phyloP scores from a whole-genome alignment of 1,139 yeast species.

The Saccharomyces hybrid region DNA sequence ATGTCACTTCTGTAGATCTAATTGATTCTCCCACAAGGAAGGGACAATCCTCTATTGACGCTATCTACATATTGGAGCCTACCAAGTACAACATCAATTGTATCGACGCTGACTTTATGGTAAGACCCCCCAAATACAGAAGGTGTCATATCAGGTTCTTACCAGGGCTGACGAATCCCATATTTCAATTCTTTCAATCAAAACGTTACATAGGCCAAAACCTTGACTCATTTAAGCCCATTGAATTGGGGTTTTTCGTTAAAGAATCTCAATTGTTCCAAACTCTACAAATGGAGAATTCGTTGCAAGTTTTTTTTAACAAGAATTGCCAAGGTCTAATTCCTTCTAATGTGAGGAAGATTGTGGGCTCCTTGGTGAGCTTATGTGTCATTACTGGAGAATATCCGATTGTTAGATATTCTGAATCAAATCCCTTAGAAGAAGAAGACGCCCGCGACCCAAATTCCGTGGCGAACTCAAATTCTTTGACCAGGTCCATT shows the following conservation, averaged over 20 bases:
- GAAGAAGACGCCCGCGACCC: conserved; percentile 20
- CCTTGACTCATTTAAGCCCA: conserved; percentile 31
- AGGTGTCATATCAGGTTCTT: conserved; percentile 51
- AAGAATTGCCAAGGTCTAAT: conserved; percentile 56
- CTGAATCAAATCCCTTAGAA: conserved; percentile 42
- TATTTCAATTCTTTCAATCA: conserved; percentile 26
- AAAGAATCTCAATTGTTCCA: conserved; percentile 42
- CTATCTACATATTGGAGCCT: conserved; percentile 54
- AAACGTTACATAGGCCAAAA: conserved; percentile 30
- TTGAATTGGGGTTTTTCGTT: conserved; percentile 40
- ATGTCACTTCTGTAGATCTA: conserved; percentile 44
- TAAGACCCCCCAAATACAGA: conserved; percentile 47
- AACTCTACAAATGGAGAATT: conserved; percentile 36
- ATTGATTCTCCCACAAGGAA: conserved; percentile 44
- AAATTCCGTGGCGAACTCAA: conserved; percentile 39
- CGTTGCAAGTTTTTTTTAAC: conserved; percentile 71
- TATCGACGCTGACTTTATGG: conserved; percentile 49
- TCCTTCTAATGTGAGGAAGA: conserved; percentile 46
- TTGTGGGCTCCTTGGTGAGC: conserved; percentile 56
- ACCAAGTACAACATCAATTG: conserved; percentile 48
- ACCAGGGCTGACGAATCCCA: conserved; percentile 40
- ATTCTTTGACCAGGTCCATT: conserved; percentile 60
- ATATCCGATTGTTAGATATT: conserved; percentile 74
- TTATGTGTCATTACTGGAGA: conserved; percentile 77
- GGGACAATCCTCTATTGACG: conserved; percentile 47